Conservation (phyloP, 2,329 filamentous ascomycete species). For the Aureobasidium lini region DNA sequence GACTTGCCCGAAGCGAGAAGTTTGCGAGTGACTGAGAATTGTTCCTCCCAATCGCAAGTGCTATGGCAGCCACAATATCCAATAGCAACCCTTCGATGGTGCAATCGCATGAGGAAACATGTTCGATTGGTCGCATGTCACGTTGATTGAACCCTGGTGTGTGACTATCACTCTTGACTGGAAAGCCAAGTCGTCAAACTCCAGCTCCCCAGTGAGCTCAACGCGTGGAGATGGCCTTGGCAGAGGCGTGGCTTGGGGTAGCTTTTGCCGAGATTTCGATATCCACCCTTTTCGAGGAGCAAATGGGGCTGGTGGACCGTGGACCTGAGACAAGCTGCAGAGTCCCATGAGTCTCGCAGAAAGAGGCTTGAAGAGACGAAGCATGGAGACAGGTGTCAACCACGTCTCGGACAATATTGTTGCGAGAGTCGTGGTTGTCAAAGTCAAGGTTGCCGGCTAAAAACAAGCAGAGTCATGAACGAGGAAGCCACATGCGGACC, state of each 20-base stretch:
- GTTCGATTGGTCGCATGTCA: neutral
- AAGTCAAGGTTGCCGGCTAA: neutral
- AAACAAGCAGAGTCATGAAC: conserved; percentile 2
- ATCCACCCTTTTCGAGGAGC: conserved; percentile 5
- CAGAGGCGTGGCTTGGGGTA: neutral
- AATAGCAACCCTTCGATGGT: neutral
- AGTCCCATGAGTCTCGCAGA: neutral
- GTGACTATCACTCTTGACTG: neutral
- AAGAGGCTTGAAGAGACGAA: neutral
- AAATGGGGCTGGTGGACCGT: neutral
- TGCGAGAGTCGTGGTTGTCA: neutral
- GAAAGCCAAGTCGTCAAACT: neutral
- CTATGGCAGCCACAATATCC: neutral
- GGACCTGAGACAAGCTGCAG: neutral
- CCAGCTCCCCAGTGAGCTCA: neutral
- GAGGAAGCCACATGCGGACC: neutral
- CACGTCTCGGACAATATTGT: neutral
- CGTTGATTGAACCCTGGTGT: neutral
- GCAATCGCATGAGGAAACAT: neutral
- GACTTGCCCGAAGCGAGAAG: neutral
- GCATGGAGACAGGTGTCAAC: neutral
- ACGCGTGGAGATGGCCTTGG: neutral
- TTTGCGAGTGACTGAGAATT: neutral
- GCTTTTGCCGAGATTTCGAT: conserved; percentile 7
- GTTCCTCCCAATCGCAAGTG: neutral